Conservation (phyloP, 2,329 filamentous ascomycete species). For the Balansia obtecta region DNA sequence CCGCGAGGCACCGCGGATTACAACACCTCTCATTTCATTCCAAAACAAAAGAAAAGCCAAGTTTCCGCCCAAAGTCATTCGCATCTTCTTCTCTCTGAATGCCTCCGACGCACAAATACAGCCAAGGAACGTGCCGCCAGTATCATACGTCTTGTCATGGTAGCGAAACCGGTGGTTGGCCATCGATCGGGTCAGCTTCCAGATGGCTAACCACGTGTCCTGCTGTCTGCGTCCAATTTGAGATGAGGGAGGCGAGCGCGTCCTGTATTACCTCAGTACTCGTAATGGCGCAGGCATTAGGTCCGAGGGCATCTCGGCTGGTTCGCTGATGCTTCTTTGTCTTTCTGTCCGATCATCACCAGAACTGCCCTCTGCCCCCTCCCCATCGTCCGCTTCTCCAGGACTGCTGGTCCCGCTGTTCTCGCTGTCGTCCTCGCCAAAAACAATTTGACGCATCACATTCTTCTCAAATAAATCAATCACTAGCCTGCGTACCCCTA, state of each 20-base stretch:
- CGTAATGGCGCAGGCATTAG: conserved; percentile 23
- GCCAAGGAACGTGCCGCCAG: neutral
- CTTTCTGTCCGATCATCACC: conserved; percentile 44
- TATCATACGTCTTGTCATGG: neutral
- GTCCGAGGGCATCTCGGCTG: conserved; percentile 21
- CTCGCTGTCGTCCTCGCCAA: conserved; percentile 56
- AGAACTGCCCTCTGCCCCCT: conserved; percentile 39
- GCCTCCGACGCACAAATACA: too few species aligned
- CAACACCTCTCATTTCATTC: neutral
- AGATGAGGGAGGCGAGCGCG: neutral
- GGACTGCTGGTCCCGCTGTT: conserved; percentile 46
- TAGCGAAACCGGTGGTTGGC: neutral
- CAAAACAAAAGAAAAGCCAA: neutral
- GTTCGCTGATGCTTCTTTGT: conserved; percentile 40
- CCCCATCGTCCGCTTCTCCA: conserved; percentile 43
- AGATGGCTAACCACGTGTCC: neutral
- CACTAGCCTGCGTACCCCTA: conserved; percentile 78
- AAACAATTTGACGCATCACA: conserved; percentile 72
- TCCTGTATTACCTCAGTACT: conserved; percentile 15
- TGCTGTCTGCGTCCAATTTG: neutral
- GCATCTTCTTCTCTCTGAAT: neutral
- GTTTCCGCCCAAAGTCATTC: neutral
- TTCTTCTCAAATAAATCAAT: conserved; percentile 90
- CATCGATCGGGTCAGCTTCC: neutral
- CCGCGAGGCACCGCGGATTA: neutral